phyloP scores from a whole-genome alignment of 2,329 filamentous ascomycete species.

The Epichloe amarillans region DNA sequence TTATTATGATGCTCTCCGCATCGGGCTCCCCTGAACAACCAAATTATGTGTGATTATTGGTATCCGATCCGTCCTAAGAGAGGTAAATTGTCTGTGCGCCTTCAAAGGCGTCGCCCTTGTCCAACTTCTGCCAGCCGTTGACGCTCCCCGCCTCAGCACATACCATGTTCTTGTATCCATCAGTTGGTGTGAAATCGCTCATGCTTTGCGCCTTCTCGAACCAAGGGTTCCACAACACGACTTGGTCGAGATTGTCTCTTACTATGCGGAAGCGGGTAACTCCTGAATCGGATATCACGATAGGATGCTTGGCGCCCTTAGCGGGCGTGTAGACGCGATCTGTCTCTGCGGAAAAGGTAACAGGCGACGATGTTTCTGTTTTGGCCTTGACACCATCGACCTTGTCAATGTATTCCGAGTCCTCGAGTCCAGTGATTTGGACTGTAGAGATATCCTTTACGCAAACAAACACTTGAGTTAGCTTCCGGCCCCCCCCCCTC shows the following conservation, averaged over 20 bases:
- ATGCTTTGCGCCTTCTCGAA: slow-evolving; percentile 69
- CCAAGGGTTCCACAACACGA: slow-evolving; percentile 98
- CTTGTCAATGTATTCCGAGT: slow-evolving; percentile 73
- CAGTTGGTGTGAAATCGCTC: slow-evolving; percentile 76
- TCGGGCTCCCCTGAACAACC: too few species aligned
- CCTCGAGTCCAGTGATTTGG: slow-evolving; percentile 61
- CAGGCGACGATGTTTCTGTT: slow-evolving; percentile 45
- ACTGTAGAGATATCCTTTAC: slow-evolving; percentile 67
- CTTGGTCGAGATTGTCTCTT: slow-evolving; percentile 73
- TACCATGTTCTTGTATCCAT: slow-evolving; percentile 85
- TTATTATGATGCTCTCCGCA: too few species aligned
- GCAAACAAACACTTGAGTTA: neutral
- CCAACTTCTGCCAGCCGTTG: slow-evolving; percentile 67
- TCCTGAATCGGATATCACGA: slow-evolving; percentile 49
- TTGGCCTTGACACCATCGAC: slow-evolving; percentile 51
- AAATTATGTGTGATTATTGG: too few species aligned
- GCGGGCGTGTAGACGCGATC: slow-evolving; percentile 77
- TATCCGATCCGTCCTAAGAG: slow-evolving; percentile 8
- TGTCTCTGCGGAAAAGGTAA: slow-evolving; percentile 65
- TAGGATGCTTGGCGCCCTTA: slow-evolving; percentile 42
- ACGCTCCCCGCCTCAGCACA: slow-evolving; percentile 88
- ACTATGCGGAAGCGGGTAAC: slow-evolving; percentile 57
- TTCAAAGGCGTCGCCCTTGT: slow-evolving; percentile 59
- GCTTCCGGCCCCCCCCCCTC: too few species aligned
- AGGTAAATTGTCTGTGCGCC: slow-evolving; percentile 43